A percentile compares a stretch with the other conserved stretches of the same genome.
Conservation (phyloP, 495 filamentous ascomycete genomes). For the Echria macrotheca region DNA sequence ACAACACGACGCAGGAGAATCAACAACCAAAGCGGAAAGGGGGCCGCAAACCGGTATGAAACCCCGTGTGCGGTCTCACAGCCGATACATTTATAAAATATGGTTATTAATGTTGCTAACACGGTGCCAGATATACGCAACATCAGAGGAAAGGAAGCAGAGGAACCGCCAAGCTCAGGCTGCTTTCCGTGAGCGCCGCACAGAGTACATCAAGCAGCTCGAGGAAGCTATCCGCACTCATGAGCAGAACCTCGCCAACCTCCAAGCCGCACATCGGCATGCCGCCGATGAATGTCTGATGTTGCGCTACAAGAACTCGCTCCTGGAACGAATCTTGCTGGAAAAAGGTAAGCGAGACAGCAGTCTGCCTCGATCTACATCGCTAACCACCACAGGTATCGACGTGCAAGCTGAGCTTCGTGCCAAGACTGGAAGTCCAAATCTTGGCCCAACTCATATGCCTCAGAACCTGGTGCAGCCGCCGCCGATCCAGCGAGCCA, state of each 20-base stretch:
- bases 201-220: conserved; percentile 98
- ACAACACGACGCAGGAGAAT: conserved; percentile 35
- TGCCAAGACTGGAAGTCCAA: conserved; percentile 75
- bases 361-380: background rate
- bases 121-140: conserved; percentile 79
- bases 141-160: conserved; percentile 96
- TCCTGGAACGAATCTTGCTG: conserved; percentile 88
- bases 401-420: conserved; percentile 95
- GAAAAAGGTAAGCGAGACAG: conserved; percentile 68
- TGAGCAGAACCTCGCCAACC: conserved; percentile 82
- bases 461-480: conserved; percentile 61
- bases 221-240: conserved; percentile 97
- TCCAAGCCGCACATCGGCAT: conserved; percentile 89
- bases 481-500: conserved; percentile 64
- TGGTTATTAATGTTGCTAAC: conserved; percentile 17
- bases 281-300: conserved; percentile 97
- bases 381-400: conserved; percentile 56
- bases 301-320: conserved; percentile 96
- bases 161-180: conserved; percentile 96
- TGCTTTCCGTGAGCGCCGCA: conserved; percentile 91
- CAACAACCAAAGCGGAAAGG: conserved; percentile 81
- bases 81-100: too few species aligned
- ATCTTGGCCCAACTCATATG: conserved; percentile 56
- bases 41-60: conserved; percentile 89
- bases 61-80: too few species aligned